Percentiles rank a stretch among this genome's conserved stretches.
These are phyloP conservation scores for Taxawa tesnikishii DNA, from an alignment of 2,329 filamentous ascomycete species.

Conservation along the genomic window DNA sequence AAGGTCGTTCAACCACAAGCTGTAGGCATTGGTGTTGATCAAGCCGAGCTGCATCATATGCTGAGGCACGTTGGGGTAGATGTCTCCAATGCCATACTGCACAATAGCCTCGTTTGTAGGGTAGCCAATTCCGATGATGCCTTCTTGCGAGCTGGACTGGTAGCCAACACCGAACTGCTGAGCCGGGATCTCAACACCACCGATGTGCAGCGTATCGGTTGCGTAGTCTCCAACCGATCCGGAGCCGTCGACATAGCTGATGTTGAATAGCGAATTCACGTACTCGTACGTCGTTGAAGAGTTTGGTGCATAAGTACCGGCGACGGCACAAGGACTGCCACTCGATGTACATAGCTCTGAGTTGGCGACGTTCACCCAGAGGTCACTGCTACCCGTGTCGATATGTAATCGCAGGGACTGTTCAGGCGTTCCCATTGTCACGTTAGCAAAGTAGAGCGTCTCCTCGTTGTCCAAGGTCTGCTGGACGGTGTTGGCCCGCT, in stretches of 20 bases:
- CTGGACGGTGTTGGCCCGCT: slow-evolving; percentile 30
- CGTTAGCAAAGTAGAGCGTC: slow-evolving; percentile 47
- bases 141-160: slow-evolving; percentile 44
- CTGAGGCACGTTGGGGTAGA: slow-evolving; percentile 51
- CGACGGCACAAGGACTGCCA: slow-evolving; percentile 40
- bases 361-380: slow-evolving; percentile 52
- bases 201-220: slow-evolving; percentile 56
- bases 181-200: slow-evolving; percentile 36
- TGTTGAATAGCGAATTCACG: slow-evolving; percentile 69
- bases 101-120: slow-evolving; percentile 64
- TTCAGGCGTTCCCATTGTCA: slow-evolving; percentile 43
- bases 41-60: slow-evolving; percentile 49
- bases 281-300: slow-evolving; percentile 65
- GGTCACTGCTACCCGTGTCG: slow-evolving; percentile 51
- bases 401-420: slow-evolving; percentile 45
- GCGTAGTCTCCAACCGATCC: slow-evolving; percentile 69
- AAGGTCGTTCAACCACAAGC: slow-evolving; percentile 50
- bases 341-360: slow-evolving; percentile 47
- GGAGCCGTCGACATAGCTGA: slow-evolving; percentile 74
- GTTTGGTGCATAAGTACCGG: slow-evolving; percentile 58
- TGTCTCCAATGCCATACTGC: slow-evolving; percentile 35
- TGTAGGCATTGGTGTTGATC: slow-evolving; percentile 55
- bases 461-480: slow-evolving; percentile 44
- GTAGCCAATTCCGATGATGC: slow-evolving; percentile 81
- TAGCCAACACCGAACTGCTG: slow-evolving; percentile 69